Evolutionary conservation across 176 grass and related monocot genomes (phyloP), one percentile per base, ranked within the genome.

Genomic region (Juncus effusus): DNA sequence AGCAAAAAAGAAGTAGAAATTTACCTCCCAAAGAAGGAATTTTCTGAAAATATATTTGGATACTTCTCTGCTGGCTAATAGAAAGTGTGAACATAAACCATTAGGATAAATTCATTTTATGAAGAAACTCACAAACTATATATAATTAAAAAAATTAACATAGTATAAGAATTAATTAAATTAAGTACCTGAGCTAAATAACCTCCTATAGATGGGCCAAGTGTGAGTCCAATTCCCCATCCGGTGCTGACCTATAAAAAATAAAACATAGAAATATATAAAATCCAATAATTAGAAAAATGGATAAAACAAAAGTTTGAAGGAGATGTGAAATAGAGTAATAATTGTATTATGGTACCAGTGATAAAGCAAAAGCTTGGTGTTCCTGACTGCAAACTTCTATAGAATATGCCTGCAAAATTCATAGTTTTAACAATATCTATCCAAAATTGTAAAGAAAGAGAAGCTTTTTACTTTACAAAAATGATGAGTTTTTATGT

Each of bases 341-440:
- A 68, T 4, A 73, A 61, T 45, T 11, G 15, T 50, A 15, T 3
- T 63, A 54, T 45, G 28, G 62, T 88, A 90, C 91, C 44, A 96
- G 79, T 88, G 91, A 96, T 71, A 90, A 59, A 51, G 67, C 87
- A 42, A 96, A 42, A 70, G 87, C 81, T 83, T 96, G 87, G 82
- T 96, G 73, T 79, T 96, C 87, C 40, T 77, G 68, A 51, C 74
- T 79, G 69, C 87, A 87, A 80, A 96, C 76, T 88, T 96, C 91
- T 72, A 85, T 80, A 61, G 81, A 66, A 87, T 96, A 96, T 40
- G 91, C 87, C 91, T 96, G 76, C 10, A 69, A 15, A 74, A 84
- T 47, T 1, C 44, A 47, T 5, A 47, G 4, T 47, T 47, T 47
- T 47, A 47, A 47, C 44, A 9, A 47, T 28, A 28, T 28, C 19